These are phyloP conservation scores for Microthyrium microscopicum DNA, from an alignment of 2,329 filamentous ascomycete genomes.

Conservation along the genomic window DNA sequence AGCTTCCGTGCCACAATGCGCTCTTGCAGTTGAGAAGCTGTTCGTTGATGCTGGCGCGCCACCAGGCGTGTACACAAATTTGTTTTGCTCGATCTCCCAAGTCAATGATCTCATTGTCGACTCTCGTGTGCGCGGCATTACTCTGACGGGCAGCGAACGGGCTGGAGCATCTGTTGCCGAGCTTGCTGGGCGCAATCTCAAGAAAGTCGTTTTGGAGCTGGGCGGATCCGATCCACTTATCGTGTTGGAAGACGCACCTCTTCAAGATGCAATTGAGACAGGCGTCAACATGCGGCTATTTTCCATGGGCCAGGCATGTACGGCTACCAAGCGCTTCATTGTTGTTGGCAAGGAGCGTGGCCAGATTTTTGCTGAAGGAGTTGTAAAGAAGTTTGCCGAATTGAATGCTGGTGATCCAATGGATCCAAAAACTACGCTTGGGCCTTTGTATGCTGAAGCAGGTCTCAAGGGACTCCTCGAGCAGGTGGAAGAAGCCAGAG, in stretches of 20 bases:
- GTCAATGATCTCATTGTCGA: slow-evolving; percentile 1
- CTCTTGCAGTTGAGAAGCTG: background rate
- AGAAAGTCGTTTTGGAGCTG: slow-evolving; percentile 3
- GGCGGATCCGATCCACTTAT: slow-evolving; percentile 1
- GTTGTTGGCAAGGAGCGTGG: slow-evolving; percentile 3
- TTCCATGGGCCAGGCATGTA: slow-evolving; percentile 2
- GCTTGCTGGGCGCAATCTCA: background rate
- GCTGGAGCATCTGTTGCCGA: slow-evolving; percentile 3
- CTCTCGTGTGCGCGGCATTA: background rate
- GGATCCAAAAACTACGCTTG: slow-evolving; percentile 1
- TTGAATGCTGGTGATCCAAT: slow-evolving; percentile 1
- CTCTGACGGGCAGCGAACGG: slow-evolving; percentile 1
- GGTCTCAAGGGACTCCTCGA: background rate
- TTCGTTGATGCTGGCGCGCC: background rate
- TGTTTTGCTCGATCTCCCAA: background rate
- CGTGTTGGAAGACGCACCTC: background rate
- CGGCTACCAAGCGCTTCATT: background rate
- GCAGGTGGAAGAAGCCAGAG: slow-evolving; percentile 1
- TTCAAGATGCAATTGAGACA: background rate
- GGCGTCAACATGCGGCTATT: too few species aligned
- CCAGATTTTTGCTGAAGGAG: slow-evolving; percentile 1
- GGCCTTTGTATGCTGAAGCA: background rate
- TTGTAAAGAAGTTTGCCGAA: background rate
- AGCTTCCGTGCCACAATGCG: background rate
- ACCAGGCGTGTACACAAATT: slow-evolving; percentile 1